Evolutionary conservation across 148 eudicot species (phyloP).

Genomic region (Rhododendron ferrugineum): DNA sequence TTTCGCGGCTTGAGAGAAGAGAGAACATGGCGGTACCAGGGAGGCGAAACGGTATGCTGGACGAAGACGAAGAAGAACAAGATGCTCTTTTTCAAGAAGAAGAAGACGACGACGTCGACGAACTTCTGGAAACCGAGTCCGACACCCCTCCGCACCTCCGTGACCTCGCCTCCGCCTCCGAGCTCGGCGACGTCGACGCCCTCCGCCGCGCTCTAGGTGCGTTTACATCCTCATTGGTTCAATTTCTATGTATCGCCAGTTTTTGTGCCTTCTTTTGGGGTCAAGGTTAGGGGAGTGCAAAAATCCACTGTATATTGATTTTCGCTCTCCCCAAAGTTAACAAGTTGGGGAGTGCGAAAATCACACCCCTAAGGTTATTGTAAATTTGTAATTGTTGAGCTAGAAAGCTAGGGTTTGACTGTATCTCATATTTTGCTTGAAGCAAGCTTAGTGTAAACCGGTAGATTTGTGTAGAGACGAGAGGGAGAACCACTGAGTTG

Average conservation of each 20-base stretch:
- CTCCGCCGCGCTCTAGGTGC: not conserved
- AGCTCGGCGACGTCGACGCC: not conserved
- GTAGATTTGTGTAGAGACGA: not conserved
- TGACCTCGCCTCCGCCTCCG: not conserved
- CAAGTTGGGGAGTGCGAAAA: too few species aligned
- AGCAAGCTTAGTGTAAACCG: not conserved
- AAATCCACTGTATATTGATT: too few species aligned
- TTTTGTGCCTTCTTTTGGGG: not conserved
- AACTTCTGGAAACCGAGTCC: not conserved
- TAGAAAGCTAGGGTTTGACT: not conserved
- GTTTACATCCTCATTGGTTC: not conserved
- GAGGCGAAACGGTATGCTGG: not conserved
- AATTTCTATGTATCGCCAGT: not conserved
- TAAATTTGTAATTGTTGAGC: not conserved
- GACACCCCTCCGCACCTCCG: slow-evolving; percentile 4
- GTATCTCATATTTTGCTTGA: not conserved
- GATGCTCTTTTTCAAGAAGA: not conserved
- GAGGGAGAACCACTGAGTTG: not conserved
- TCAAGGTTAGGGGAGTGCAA: not conserved
- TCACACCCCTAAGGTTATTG: not conserved
- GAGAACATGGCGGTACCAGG: not conserved
- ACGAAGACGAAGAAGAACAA: not conserved
- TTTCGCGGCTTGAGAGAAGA: not conserved
- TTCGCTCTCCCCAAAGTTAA: too few species aligned
- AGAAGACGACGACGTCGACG: not conserved